phyloP scores from a whole-genome alignment of 2,329 filamentous ascomycete genomes.

The Meredithiella fracta region DNA sequence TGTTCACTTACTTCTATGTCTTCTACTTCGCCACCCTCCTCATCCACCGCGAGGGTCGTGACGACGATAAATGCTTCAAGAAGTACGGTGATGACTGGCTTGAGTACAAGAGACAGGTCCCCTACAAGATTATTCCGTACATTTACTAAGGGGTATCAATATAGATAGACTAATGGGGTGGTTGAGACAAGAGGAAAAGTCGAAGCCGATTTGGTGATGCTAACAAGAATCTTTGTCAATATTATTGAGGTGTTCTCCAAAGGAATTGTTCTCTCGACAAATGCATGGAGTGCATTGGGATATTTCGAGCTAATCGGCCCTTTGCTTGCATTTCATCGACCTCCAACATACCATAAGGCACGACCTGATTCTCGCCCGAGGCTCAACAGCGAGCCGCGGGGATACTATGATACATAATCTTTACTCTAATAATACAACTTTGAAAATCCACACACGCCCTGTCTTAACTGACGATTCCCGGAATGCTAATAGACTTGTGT shows the following conservation, averaged over 20 bases:
- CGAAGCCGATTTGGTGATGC: not conserved
- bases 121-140: constrained; percentile 67
- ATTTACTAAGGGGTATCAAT: constrained; percentile 47
- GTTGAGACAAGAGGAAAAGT: not conserved
- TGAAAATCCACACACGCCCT: not conserved
- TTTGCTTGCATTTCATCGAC: not conserved
- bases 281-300: not conserved
- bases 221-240: no score
- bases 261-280: not conserved
- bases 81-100: constrained; percentile 95
- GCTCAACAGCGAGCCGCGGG: not conserved
- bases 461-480: no score
- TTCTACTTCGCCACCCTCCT: constrained; percentile 79
- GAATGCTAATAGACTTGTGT: no score
- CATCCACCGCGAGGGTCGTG: constrained; percentile 69
- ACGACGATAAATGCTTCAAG: constrained; percentile 76
- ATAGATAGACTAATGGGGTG: not conserved
- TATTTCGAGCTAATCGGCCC: not conserved
- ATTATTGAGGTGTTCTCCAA: not conserved
- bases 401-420: not conserved
- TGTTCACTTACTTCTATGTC: constrained; percentile 89
- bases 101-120: constrained; percentile 68
- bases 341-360: not conserved
- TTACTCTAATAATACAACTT: not conserved
- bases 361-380: not conserved